Conservation (phyloP, 2,329 filamentous ascomycete genomes). For the Penicillium palitans region DNA sequence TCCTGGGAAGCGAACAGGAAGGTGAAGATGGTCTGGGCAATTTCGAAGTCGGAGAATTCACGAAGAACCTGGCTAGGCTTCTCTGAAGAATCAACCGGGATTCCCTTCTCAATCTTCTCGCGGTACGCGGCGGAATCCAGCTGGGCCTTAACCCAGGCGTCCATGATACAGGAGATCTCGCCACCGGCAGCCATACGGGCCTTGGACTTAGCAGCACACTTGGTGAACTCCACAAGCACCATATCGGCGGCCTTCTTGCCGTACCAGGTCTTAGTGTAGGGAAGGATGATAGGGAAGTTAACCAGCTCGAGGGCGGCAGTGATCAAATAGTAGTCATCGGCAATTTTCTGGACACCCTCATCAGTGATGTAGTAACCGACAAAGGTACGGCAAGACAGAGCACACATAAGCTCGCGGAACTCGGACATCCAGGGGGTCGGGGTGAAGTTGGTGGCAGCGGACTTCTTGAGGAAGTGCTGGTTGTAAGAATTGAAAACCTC, state of each 20-base stretch:
- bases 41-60: constrained; percentile 86
- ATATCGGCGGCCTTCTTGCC: constrained; percentile 94
- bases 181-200: constrained; percentile 87
- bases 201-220: constrained; percentile 91
- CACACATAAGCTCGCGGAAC: constrained; percentile 93
- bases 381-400: constrained; percentile 94
- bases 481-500: constrained; percentile 90
- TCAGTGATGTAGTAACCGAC: constrained; percentile 94
- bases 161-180: constrained; percentile 87
- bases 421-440: constrained; percentile 84
- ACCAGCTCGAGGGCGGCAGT: constrained; percentile 94
- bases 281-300: constrained; percentile 96
- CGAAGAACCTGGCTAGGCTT: constrained; percentile 83
- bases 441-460: constrained; percentile 68
- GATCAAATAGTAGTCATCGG: constrained; percentile 95
- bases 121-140: constrained; percentile 80
- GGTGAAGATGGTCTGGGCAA: constrained; percentile 89
- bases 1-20: constrained; percentile 98
- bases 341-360: constrained; percentile 86
- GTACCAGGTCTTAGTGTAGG: constrained; percentile 94
- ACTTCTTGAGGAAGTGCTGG: constrained; percentile 72
- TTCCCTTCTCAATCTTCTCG: constrained; percentile 72
- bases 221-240: constrained; percentile 84
- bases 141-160: constrained; percentile 89
- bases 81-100: constrained; percentile 65